phyloP scores from a whole-genome alignment of 164 flowering plant genomes.

The Kalanchoe fedtschenkoi region DNA sequence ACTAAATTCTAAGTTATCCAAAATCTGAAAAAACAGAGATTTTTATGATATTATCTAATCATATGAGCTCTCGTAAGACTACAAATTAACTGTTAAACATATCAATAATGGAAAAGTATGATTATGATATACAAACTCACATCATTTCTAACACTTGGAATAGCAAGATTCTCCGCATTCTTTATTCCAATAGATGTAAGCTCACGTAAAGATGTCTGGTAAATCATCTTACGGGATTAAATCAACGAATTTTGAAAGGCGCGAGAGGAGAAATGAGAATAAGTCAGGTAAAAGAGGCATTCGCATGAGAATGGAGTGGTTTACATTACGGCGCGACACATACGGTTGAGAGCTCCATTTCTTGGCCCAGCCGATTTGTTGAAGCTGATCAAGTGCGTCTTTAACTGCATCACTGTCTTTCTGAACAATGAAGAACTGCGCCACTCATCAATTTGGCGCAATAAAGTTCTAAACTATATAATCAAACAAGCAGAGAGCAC shows the following conservation, averaged over 20 bases:
- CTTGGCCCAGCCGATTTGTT: slow-evolving; percentile 79
- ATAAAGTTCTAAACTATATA: too few species aligned
- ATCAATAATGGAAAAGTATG: neutral
- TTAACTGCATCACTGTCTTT: slow-evolving; percentile 83
- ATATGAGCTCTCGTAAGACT: neutral
- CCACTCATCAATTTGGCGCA: too few species aligned
- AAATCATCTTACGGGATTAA: slow-evolving; percentile 10
- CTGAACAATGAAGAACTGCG: slow-evolving; percentile 32
- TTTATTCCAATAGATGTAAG: slow-evolving; percentile 79
- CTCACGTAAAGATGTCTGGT: slow-evolving; percentile 82
- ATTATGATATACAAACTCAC: slow-evolving; percentile 39
- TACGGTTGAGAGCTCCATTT: slow-evolving; percentile 95
- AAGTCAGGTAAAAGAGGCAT: neutral
- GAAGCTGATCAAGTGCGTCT: slow-evolving; percentile 75
- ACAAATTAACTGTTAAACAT: neutral
- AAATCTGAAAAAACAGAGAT: neutral
- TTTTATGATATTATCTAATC: neutral
- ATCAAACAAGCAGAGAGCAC: too few species aligned
- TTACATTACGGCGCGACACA: slow-evolving; percentile 85
- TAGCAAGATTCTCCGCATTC: slow-evolving; percentile 89
- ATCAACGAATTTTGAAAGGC: neutral
- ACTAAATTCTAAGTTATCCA: slow-evolving; percentile 28
- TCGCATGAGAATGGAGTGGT: slow-evolving; percentile 14
- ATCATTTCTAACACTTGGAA: slow-evolving; percentile 97
- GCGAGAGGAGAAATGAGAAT: neutral